Evolutionary conservation across 192 early-diverging fungal genomes (phyloP).

Genomic region (Mortierella hygrophila): DNA sequence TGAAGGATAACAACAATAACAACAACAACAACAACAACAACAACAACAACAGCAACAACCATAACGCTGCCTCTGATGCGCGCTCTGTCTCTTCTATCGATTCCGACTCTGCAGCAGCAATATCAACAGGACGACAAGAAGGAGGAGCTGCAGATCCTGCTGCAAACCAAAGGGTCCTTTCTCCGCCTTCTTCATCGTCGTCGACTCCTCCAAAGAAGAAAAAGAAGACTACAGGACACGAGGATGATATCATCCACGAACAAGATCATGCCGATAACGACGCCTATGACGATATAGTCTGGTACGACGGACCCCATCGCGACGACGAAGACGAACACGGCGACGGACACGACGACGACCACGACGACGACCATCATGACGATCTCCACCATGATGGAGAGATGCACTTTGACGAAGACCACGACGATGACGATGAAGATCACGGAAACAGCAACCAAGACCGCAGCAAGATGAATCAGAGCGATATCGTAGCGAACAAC

Average conservation of each 20-base stretch:
- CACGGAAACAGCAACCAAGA: not conserved
- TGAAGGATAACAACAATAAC: too few species aligned
- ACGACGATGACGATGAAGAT: not conserved
- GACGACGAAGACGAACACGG: conserved; percentile 53
- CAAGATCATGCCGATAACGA: conserved; percentile 47
- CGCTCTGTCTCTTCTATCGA: not conserved
- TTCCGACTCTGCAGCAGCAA: not conserved
- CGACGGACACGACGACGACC: conserved; percentile 1
- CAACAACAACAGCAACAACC: not conserved
- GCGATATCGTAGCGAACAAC: not conserved
- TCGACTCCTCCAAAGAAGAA: not conserved
- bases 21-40: not conserved
- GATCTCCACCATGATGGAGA: not conserved
- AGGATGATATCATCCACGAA: conserved; percentile 42
- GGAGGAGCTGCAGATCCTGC: not conserved
- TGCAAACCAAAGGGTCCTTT: not conserved
- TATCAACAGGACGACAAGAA: not conserved
- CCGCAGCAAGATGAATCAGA: not conserved
- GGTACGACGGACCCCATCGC: conserved; percentile 46
- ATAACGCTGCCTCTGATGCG: not conserved
- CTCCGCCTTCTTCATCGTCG: not conserved
- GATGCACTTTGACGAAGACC: not conserved
- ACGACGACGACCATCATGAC: conserved; percentile 1
- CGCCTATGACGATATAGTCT: conserved; percentile 43
- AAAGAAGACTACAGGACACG: conserved; percentile 1